These are phyloP conservation scores for Salix arbutifolia DNA, from an alignment of 345 rosid species.

Conservation along the genomic window DNA sequence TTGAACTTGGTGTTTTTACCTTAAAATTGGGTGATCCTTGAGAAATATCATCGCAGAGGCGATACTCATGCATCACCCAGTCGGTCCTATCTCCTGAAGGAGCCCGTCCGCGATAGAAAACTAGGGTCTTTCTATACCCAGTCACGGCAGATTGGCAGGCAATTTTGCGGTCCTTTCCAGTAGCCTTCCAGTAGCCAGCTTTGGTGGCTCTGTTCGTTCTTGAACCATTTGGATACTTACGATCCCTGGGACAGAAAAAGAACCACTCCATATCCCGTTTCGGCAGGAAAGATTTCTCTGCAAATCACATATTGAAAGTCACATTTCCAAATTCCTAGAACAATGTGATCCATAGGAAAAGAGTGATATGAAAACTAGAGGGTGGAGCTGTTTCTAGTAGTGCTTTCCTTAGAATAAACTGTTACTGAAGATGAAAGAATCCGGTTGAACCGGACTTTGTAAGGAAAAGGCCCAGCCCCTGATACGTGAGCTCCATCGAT, in stretches of 20 bases:
- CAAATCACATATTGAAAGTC: conserved; percentile 14
- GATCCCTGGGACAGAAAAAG: conserved; percentile 82
- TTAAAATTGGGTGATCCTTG: conserved; percentile 47
- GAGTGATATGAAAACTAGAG: background rate
- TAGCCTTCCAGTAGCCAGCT: conserved; percentile 94
- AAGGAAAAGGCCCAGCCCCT: conserved; percentile 13
- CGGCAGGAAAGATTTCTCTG: conserved; percentile 81
- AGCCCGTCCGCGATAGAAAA: conserved; percentile 75
- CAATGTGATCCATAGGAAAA: background rate
- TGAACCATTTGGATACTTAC: conserved; percentile 79
- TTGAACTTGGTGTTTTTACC: conserved; percentile 27
- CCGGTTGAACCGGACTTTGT: conserved; percentile 6
- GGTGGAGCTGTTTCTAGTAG: background rate
- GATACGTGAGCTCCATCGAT: background rate
- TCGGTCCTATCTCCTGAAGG: conserved; percentile 69
- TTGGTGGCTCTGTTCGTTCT: conserved; percentile 83
- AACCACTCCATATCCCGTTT: conserved; percentile 85
- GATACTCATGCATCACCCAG: conserved; percentile 91
- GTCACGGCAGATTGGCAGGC: conserved; percentile 45
- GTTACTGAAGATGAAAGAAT: background rate
- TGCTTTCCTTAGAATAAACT: conserved; percentile 1
- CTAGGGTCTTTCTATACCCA: conserved; percentile 74
- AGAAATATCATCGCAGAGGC: conserved; percentile 54
- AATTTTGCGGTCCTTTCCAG: conserved; percentile 78
- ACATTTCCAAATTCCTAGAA: background rate